Percentiles rank a stretch among this genome's conserved stretches.
Evolutionary conservation across 2,329 filamentous ascomycete species (phyloP).

Genomic region (Colletotrichum tofieldiae): DNA sequence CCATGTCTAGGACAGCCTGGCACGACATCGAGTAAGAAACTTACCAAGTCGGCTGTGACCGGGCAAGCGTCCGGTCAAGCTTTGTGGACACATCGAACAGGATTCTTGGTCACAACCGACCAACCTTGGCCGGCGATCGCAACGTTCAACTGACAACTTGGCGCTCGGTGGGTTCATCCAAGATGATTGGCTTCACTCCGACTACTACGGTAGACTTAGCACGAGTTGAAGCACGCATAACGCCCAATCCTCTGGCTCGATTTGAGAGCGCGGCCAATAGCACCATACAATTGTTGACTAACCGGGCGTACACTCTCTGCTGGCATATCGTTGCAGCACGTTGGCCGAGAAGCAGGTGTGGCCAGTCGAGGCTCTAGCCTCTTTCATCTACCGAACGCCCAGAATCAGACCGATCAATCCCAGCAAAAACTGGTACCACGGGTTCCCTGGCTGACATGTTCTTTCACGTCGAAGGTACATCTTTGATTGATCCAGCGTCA

Average conservation of each 20-base stretch:
- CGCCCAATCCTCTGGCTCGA: too few species aligned
- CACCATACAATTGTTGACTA: neutral
- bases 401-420: neutral
- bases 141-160: constrained; percentile 20
- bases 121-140: constrained; percentile 11
- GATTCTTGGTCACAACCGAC: constrained; percentile 7
- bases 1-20: constrained; percentile 13
- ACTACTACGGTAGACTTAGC: neutral
- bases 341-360: constrained; percentile 4
- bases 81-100: constrained; percentile 14
- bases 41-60: neutral
- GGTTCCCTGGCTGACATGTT: constrained; percentile 16
- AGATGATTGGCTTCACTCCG: neutral
- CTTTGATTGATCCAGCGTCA: neutral
- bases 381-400: constrained; percentile 30
- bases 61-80: constrained; percentile 20
- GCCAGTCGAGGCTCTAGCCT: constrained; percentile 19
- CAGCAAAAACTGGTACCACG: constrained; percentile 6
- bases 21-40: neutral
- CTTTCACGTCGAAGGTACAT: constrained; percentile 17
- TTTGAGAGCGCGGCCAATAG: neutral
- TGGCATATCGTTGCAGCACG: constrained; percentile 25
- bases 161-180: constrained; percentile 4
- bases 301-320: neutral
- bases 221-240: neutral